phyloP scores from a whole-genome alignment of 257 asterid genomes.

The Fraxinus excelsior region DNA sequence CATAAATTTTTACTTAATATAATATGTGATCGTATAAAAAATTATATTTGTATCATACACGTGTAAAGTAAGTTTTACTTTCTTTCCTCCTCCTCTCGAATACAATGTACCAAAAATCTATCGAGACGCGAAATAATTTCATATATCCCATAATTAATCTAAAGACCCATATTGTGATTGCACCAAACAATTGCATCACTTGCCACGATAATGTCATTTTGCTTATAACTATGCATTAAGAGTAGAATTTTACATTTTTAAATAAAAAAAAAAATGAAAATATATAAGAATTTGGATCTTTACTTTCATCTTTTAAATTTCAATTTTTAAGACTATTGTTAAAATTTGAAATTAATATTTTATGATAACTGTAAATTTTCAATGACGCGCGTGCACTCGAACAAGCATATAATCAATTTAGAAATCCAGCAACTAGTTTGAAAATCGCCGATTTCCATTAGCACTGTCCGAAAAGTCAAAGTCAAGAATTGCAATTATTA shows the following conservation, averaged over 20 bases:
- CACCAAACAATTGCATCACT: no score
- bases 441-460: not conserved
- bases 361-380: no score
- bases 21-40: not conserved
- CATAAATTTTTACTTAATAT: not conserved
- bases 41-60: no score
- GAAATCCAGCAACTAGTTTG: not conserved
- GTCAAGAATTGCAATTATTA: constrained; percentile 4
- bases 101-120: not conserved
- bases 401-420: not conserved
- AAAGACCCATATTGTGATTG: no score
- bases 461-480: not conserved
- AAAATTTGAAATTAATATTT: no score
- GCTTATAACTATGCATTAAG: no score
- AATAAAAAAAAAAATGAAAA: no score
- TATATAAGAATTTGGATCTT: not conserved
- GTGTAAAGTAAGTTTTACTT: no score
- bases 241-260: no score
- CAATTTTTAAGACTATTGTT: no score
- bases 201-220: no score
- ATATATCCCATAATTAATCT: not conserved
- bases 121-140: not conserved
- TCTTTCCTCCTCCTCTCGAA: not conserved
- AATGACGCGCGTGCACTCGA: not conserved
- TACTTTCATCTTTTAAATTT: not conserved